Percentiles rank a stretch among this genome's conserved stretches.
These are phyloP conservation scores for Boletus speciosus DNA, from an alignment of 768 basidiomycete species.

Conservation along the genomic window DNA sequence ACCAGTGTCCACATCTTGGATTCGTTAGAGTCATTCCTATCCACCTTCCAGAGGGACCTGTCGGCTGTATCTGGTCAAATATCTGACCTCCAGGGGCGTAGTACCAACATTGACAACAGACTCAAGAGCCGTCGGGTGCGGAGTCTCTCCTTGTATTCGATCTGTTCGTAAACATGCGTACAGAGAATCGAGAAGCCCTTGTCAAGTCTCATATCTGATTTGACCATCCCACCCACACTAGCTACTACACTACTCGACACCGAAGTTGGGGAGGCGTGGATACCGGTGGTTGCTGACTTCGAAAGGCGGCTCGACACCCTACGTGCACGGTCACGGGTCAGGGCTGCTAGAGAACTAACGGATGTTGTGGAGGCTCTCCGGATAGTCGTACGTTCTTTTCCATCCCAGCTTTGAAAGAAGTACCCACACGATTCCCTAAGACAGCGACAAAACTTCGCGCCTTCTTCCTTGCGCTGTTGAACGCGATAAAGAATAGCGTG, in stretches of 20 bases:
- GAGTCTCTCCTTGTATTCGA: constrained; percentile 6
- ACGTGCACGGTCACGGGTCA: constrained; percentile 74
- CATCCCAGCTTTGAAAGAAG: neutral
- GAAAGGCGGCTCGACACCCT: constrained; percentile 69
- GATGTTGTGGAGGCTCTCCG: constrained; percentile 85
- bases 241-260: constrained; percentile 79
- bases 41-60: constrained; percentile 92
- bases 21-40: constrained; percentile 86
- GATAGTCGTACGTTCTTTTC: constrained; percentile 63
- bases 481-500: constrained; percentile 77
- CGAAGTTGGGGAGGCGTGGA: constrained; percentile 85
- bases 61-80: constrained; percentile 96
- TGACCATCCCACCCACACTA: constrained; percentile 79
- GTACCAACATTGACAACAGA: constrained; percentile 85
- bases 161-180: constrained; percentile 1
- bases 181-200: constrained; percentile 90
- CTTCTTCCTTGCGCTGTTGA: constrained; percentile 81
- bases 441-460: constrained; percentile 84
- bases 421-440: constrained; percentile 38
- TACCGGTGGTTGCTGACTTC: constrained; percentile 74
- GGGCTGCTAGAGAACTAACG: constrained; percentile 78
- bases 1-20: constrained; percentile 82
- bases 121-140: constrained; percentile 81
- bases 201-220: constrained; percentile 71
- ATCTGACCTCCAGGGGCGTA: constrained; percentile 86